These are phyloP conservation scores for Aegle marmelos DNA, from an alignment of 345 rosid genomes.

Conservation along the genomic window DNA sequence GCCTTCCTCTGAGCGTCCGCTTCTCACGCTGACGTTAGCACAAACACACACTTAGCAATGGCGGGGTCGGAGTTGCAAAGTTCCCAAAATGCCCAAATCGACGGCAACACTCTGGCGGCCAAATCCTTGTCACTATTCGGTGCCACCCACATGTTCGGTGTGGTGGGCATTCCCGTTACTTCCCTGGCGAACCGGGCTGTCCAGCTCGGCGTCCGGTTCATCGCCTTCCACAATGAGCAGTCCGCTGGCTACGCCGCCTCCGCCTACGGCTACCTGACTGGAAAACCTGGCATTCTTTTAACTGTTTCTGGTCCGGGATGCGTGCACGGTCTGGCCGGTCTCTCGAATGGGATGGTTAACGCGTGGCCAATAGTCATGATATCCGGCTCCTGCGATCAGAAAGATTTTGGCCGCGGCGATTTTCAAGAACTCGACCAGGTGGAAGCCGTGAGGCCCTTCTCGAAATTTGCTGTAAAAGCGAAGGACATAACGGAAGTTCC, in stretches of 20 bases:
- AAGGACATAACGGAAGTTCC: conserved; percentile 68
- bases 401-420: conserved; percentile 75
- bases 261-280: conserved; percentile 89
- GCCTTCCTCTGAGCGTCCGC: too few relatives aligned
- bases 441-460: conserved; percentile 76
- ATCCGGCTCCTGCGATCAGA: conserved; percentile 94
- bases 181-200: conserved; percentile 83
- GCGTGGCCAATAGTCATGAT: conserved; percentile 91
- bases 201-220: conserved; percentile 73
- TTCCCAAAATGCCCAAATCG: conserved; percentile 30
- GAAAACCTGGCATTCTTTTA: conserved; percentile 75
- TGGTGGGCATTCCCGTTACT: conserved; percentile 96
- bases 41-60: conserved; percentile 8
- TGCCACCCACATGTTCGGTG: conserved; percentile 89
- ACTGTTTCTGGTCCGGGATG: conserved; percentile 98
- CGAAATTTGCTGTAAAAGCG: conserved; percentile 67
- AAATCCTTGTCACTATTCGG: conserved; percentile 69
- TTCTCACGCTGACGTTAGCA: neutral
- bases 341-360: conserved; percentile 86
- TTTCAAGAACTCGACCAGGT: conserved; percentile 96
- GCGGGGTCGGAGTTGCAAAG: conserved; percentile 20
- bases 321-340: conserved; percentile 92
- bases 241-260: conserved; percentile 99
- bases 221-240: conserved; percentile 98
- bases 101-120: conserved; percentile 73